Conservation (phyloP, 768 basidiomycete species). For the Hericium rajendrae region DNA sequence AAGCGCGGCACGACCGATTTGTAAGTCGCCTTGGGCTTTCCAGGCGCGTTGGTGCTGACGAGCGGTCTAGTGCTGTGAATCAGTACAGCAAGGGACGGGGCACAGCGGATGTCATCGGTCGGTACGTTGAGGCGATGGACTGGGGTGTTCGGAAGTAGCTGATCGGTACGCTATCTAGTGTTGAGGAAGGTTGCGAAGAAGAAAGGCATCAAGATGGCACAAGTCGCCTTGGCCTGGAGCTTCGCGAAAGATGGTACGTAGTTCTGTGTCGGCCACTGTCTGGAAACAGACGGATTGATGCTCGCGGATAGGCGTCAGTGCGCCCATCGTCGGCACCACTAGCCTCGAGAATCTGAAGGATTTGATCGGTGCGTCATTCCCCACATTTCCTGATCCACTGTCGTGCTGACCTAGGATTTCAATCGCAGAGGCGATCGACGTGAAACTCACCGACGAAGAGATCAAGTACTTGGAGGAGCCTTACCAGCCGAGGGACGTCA, state of each 20-base stretch:
- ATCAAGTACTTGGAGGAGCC: constrained; percentile 29
- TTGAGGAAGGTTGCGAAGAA: constrained; percentile 29
- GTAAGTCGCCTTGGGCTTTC: constrained; percentile 8
- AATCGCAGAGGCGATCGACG: constrained; percentile 20
- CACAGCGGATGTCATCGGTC: constrained; percentile 4
- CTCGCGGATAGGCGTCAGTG: constrained; percentile 13
- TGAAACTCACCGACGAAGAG: constrained; percentile 32
- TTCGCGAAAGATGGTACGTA: constrained; percentile 17
- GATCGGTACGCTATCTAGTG: constrained; percentile 2
- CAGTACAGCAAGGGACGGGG: constrained; percentile 4
- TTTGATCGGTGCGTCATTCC: constrained; percentile 16
- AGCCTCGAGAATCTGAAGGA: constrained; percentile 24
- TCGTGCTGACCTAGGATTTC: background rate
- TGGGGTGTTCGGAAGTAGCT: no score
- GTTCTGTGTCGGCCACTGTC: no score
- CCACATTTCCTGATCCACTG: background rate
- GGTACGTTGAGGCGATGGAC: constrained; percentile 1
- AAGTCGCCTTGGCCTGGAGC: constrained; percentile 30
- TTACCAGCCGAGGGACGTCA: constrained; percentile 20
- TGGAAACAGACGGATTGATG: background rate
- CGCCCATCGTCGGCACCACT: constrained; percentile 30
- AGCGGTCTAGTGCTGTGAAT: constrained; percentile 1
- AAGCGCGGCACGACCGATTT: constrained; percentile 15
- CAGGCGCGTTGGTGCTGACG: background rate
- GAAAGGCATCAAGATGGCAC: constrained; percentile 27